Evolutionary conservation across 768 basidiomycete species (phyloP).

Genomic region (Coprinopsis strossmayeri): DNA sequence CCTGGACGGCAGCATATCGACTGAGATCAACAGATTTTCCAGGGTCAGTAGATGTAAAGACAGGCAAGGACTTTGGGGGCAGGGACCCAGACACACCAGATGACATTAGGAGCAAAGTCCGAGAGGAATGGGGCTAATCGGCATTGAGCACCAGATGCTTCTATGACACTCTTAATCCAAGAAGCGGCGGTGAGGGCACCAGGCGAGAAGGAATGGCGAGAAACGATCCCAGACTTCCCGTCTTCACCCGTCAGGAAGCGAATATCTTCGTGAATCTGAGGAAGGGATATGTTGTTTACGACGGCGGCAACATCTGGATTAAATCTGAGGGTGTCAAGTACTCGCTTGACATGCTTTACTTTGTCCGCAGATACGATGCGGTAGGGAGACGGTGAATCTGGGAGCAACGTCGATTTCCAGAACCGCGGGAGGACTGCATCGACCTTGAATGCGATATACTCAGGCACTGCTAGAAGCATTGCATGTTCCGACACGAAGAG

Average conservation of each 20-base stretch:
- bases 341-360: conserved; percentile 45
- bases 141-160: conserved; percentile 72
- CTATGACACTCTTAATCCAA: conserved; percentile 71
- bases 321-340: conserved; percentile 59
- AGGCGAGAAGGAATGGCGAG: conserved; percentile 75
- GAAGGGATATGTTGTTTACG: conserved; percentile 61
- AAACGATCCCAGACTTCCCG: conserved; percentile 59
- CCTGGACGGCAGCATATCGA: conserved; percentile 46
- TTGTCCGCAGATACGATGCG: conserved; percentile 53
- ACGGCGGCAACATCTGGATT: conserved; percentile 62
- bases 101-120: conserved; percentile 82
- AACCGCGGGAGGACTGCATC: conserved; percentile 63
- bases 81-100: conserved; percentile 75
- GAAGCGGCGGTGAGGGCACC: conserved; percentile 61
- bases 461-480: conserved; percentile 44
- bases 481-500: conserved; percentile 37
- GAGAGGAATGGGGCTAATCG: conserved; percentile 54
- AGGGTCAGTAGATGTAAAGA: too few relatives aligned
- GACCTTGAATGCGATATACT: conserved; percentile 35
- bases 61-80: too few relatives aligned
- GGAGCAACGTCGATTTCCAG: conserved; percentile 66
- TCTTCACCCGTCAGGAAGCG: conserved; percentile 85
- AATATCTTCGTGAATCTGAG: conserved; percentile 63
- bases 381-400: conserved; percentile 39
- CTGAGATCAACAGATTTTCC: too few relatives aligned